Evolutionary conservation across 2,329 filamentous ascomycete species (phyloP).

Genomic region (Akanthomyces muscarius): DNA sequence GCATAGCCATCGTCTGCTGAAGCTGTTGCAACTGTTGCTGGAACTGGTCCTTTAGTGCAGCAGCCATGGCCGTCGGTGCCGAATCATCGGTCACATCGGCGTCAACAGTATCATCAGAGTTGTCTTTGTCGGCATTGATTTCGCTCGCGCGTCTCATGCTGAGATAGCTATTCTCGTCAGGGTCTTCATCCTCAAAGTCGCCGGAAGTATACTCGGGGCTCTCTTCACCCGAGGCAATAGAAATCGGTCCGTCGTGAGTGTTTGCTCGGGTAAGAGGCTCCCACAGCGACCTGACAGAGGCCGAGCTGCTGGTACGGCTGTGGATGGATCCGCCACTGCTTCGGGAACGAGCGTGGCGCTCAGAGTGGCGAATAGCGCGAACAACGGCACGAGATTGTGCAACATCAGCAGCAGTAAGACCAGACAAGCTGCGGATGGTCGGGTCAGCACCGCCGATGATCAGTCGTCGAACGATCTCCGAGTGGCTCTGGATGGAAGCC

Average conservation of each 20-base stretch:
- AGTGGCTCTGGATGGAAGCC: constrained; percentile 70
- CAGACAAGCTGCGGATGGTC: constrained; percentile 63
- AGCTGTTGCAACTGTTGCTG: constrained; percentile 71
- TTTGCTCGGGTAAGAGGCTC: constrained; percentile 43
- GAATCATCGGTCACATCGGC: constrained; percentile 32
- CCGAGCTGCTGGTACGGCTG: constrained; percentile 62
- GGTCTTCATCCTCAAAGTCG: constrained; percentile 40
- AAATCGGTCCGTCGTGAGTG: constrained; percentile 33
- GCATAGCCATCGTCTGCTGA: constrained; percentile 65
- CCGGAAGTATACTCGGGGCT: constrained; percentile 44
- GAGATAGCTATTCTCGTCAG: constrained; percentile 34
- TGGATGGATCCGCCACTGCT: constrained; percentile 62
- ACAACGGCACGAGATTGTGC: constrained; percentile 62
- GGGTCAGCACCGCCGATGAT: constrained; percentile 71
- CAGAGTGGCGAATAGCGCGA: constrained; percentile 58
- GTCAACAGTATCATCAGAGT: constrained; percentile 38
- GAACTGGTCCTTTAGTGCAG: constrained; percentile 70
- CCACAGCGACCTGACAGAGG: constrained; percentile 65
- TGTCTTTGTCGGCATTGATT: constrained; percentile 30
- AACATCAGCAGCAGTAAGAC: constrained; percentile 68
- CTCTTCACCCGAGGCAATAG: constrained; percentile 40
- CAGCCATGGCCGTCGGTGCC: constrained; percentile 58
- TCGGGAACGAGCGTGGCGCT: constrained; percentile 60
- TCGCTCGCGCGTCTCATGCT: constrained; percentile 34
- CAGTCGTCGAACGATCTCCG: constrained; percentile 71